phyloP scores from a whole-genome alignment of 495 filamentous ascomycete genomes.

The Aspergillus bridgeri region DNA sequence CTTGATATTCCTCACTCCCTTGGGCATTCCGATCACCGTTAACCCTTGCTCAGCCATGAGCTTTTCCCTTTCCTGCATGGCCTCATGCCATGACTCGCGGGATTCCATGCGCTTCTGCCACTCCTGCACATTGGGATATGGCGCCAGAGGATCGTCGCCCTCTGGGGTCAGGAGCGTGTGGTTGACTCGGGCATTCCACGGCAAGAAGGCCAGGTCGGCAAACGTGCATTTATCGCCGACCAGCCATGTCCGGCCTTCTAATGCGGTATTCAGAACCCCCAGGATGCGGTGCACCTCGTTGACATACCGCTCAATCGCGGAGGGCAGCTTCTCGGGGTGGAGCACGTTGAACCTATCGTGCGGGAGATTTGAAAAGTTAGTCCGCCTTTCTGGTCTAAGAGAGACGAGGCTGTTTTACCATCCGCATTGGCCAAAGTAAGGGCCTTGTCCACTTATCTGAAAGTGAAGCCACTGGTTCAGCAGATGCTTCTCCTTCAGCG shows the following conservation, averaged over 20 bases:
- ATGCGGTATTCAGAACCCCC: conserved; percentile 38
- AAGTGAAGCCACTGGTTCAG: conserved; percentile 37
- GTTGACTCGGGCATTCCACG: conserved; percentile 24
- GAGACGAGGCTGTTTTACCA: conserved; percentile 3
- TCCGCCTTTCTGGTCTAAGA: conserved; percentile 23
- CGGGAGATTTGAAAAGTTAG: conserved; percentile 7
- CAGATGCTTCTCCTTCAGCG: conserved; percentile 27
- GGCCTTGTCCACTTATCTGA: conserved; percentile 24
- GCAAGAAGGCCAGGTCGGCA: conserved; percentile 47
- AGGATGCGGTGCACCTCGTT: conserved; percentile 47
- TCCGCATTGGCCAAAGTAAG: conserved; percentile 8
- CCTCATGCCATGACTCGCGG: conserved; percentile 1
- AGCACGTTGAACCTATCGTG: conserved; percentile 43
- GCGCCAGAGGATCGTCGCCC: conserved; percentile 11
- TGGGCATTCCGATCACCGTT: conserved; percentile 5
- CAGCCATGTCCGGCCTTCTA: conserved; percentile 39
- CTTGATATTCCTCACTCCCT: conserved; percentile 8
- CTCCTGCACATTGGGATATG: conserved; percentile 28
- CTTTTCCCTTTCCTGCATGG: neutral
- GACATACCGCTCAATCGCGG: conserved; percentile 44
- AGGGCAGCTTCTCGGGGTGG: conserved; percentile 43
- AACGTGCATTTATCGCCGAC: conserved; percentile 51
- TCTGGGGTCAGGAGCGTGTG: neutral
- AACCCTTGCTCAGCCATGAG: conserved; percentile 11
- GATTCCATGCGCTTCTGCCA: conserved; percentile 27